Conservation (phyloP, 441 rosid species). For the Pelargonium citronellum region DNA sequence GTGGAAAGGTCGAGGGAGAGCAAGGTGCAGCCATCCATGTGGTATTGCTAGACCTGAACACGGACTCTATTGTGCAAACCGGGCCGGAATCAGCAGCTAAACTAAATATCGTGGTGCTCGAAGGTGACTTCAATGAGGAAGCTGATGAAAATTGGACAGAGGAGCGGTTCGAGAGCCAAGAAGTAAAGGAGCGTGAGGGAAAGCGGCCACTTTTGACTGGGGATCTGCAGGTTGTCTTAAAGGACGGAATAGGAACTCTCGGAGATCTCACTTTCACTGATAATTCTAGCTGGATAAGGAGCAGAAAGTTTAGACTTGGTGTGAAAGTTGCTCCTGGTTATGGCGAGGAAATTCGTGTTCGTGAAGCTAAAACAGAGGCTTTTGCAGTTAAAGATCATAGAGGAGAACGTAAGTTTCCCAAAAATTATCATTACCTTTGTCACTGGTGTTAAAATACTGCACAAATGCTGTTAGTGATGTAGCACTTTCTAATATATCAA, state of each 20-base stretch:
- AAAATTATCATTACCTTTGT: slow-evolving; percentile 4
- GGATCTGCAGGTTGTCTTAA: slow-evolving; percentile 75
- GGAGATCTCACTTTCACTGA: slow-evolving; percentile 91
- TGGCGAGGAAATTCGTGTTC: slow-evolving; percentile 65
- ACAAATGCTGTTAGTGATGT: no score
- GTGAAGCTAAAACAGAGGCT: slow-evolving; percentile 98
- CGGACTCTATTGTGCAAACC: slow-evolving; percentile 55
- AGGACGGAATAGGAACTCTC: slow-evolving; percentile 94
- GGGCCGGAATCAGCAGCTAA: slow-evolving; percentile 79
- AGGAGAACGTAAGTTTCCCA: slow-evolving; percentile 71
- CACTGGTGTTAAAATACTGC: slow-evolving; percentile 1
- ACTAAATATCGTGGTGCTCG: slow-evolving; percentile 85
- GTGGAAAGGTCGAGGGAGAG: slow-evolving; percentile 98
- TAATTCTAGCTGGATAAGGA: slow-evolving; percentile 98
- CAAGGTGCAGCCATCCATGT: slow-evolving; percentile 96
- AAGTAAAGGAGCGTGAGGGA: slow-evolving; percentile 94
- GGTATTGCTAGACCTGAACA: slow-evolving; percentile 59
- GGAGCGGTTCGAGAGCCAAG: slow-evolving; percentile 90
- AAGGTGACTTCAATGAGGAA: slow-evolving; percentile 90
- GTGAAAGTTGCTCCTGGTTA: slow-evolving; percentile 65
- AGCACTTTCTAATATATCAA: no score
- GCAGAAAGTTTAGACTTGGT: slow-evolving; percentile 96
- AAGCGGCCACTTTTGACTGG: slow-evolving; percentile 91
- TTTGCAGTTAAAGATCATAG: slow-evolving; percentile 95
- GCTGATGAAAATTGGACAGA: slow-evolving; percentile 87